Percentiles rank a stretch among this genome's conserved stretches.
Evolutionary conservation across 1,284 basidiomycete species (phyloP).

Genomic region (Sphaerobolus stellatus): DNA sequence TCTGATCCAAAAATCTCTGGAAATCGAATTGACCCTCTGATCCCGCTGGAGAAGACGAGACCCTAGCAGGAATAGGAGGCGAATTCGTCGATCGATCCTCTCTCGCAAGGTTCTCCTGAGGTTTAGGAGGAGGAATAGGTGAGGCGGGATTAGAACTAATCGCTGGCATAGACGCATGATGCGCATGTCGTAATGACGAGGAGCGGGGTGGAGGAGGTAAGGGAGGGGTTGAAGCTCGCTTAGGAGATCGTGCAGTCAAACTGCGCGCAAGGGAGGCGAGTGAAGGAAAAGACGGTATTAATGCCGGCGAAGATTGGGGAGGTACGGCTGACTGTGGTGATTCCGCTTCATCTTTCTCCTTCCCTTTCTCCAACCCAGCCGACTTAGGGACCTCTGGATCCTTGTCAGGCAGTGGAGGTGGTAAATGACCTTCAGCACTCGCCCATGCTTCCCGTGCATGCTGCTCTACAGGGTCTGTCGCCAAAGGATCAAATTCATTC

Average conservation of each 20-base stretch:
- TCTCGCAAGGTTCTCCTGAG: neutral
- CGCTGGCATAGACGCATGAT: slow-evolving; percentile 10
- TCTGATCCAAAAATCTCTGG: slow-evolving; percentile 87
- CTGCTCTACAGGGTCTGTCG: slow-evolving; percentile 49
- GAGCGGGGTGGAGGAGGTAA: slow-evolving; percentile 52
- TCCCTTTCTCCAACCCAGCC: too few relatives aligned
- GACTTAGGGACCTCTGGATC: too few relatives aligned
- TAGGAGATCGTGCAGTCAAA: slow-evolving; percentile 53
- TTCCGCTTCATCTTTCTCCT: too few relatives aligned
- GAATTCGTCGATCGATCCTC: too few relatives aligned
- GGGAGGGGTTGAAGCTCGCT: slow-evolving; percentile 26
- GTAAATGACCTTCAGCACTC: slow-evolving; percentile 55
- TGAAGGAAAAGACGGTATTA: slow-evolving; percentile 52
- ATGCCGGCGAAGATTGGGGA: slow-evolving; percentile 25
- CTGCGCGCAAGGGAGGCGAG: slow-evolving; percentile 63
- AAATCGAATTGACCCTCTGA: slow-evolving; percentile 64
- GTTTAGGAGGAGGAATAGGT: neutral
- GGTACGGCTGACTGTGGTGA: too few relatives aligned
- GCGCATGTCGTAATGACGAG: slow-evolving; percentile 52
- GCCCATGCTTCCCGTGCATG: slow-evolving; percentile 63
- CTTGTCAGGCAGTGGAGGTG: slow-evolving; percentile 28
- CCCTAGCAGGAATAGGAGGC: slow-evolving; percentile 4
- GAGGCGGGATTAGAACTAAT: neutral
- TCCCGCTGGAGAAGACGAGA: slow-evolving; percentile 4
- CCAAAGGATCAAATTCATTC: slow-evolving; percentile 66